Percentiles rank a stretch among this genome's conserved stretches.
Evolutionary conservation across 495 filamentous ascomycete genomes (phyloP).

Genomic region (Trichoderma erinaceum): DNA sequence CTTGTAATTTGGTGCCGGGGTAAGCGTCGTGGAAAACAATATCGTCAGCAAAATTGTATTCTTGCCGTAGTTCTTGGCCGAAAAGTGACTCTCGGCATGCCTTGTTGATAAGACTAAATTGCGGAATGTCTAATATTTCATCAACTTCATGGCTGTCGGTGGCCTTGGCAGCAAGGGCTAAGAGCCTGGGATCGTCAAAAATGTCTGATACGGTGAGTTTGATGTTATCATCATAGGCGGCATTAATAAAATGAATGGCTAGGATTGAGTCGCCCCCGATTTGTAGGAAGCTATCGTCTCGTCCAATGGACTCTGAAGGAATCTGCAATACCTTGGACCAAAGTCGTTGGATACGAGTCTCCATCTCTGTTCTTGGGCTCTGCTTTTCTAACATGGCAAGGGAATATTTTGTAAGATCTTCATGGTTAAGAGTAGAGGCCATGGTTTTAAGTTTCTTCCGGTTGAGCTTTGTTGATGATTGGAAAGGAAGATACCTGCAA

Average conservation of each 20-base stretch:
- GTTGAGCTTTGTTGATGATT: not conserved
- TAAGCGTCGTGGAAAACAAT: conserved; percentile 48
- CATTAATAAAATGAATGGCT: not conserved
- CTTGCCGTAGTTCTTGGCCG: not conserved
- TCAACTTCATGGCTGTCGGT: not conserved
- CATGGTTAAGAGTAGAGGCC: conserved; percentile 22
- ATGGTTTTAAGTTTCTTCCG: not conserved
- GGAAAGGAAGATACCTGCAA: conserved; percentile 26
- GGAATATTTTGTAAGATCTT: not conserved
- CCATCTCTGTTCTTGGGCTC: conserved; percentile 7
- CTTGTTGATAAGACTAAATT: not conserved
- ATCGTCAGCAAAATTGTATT: conserved; percentile 3
- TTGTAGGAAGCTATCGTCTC: not conserved
- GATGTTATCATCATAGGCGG: not conserved
- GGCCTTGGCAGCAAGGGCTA: not conserved
- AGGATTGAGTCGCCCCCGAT: conserved; percentile 21
- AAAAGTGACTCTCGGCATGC: not conserved
- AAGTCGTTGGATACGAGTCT: conserved; percentile 30
- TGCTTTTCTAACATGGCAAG: not conserved
- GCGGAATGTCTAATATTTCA: not conserved
- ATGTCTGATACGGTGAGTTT: not conserved
- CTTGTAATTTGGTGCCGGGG: conserved; percentile 51
- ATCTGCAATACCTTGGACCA: conserved; percentile 44
- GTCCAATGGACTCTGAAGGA: conserved; percentile 25
- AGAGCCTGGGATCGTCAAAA: conserved; percentile 7